phyloP scores from a whole-genome alignment of 1,284 basidiomycete species.

The Phellopilus nigrolimitatus region DNA sequence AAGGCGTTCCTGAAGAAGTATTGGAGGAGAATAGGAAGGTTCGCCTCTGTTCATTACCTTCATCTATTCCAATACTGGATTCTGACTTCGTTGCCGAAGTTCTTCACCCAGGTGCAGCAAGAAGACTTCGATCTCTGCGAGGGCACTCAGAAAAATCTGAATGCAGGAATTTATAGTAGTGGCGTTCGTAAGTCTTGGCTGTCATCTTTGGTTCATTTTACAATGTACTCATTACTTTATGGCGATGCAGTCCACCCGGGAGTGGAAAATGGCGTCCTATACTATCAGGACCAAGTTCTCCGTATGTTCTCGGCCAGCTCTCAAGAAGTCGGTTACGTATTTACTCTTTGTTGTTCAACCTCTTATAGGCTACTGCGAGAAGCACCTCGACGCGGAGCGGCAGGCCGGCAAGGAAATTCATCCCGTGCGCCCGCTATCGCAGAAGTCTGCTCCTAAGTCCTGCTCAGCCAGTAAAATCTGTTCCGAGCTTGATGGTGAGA shows the following conservation, averaged over 20 bases:
- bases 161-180: conserved; percentile 24
- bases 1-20: conserved; percentile 22
- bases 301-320: conserved; percentile 6
- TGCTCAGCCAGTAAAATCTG: conserved; percentile 15
- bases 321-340: not conserved
- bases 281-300: conserved; percentile 26
- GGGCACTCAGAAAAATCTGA: conserved; percentile 24
- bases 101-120: conserved; percentile 24
- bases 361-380: conserved; percentile 16
- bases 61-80: not conserved
- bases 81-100: conserved; percentile 4
- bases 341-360: not conserved
- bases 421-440: conserved; percentile 21
- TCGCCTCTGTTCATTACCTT: conserved; percentile 6
- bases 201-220: not conserved
- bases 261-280: conserved; percentile 25
- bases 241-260: conserved; percentile 23
- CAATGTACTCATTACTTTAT: not conserved
- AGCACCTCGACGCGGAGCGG: conserved; percentile 24
- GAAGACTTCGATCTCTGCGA: conserved; percentile 25
- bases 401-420: conserved; percentile 23
- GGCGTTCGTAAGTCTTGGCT: conserved; percentile 20
- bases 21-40: conserved; percentile 23
- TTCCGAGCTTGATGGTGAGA: not conserved
- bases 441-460: conserved; percentile 1